A percentile compares a stretch with the other conserved stretches of the same genome.
Conservation (phyloP, 352 stramenopile species). For the Pythium sukuiense region DNA sequence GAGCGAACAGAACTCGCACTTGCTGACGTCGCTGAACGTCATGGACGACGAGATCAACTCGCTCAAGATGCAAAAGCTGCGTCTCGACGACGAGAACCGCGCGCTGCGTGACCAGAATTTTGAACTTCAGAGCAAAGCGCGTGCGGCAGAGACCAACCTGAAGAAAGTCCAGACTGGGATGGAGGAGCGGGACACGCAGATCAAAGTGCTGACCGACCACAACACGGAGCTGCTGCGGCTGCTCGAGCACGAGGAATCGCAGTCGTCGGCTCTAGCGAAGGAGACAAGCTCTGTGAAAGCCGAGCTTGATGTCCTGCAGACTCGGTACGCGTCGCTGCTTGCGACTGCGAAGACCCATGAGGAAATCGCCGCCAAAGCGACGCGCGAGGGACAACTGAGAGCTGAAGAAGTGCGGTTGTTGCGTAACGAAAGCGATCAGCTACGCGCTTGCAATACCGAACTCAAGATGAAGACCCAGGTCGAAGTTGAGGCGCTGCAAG, state of each 20-base stretch:
- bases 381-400: constrained; percentile 90
- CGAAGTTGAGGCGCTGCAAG: constrained; percentile 94
- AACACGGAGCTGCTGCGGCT: constrained; percentile 95
- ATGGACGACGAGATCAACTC: constrained; percentile 78
- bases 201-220: constrained; percentile 94
- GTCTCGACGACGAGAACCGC: constrained; percentile 92
- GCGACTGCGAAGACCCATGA: constrained; percentile 93
- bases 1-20: constrained; percentile 90
- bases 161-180: constrained; percentile 76
- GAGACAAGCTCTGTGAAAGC: constrained; percentile 56
- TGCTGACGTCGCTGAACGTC: constrained; percentile 87
- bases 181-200: constrained; percentile 91
- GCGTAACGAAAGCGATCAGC: constrained; percentile 86
- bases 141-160: constrained; percentile 85
- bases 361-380: constrained; percentile 87
- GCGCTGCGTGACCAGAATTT: constrained; percentile 92
- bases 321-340: constrained; percentile 88
- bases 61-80: constrained; percentile 58
- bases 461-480: constrained; percentile 95
- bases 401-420: constrained; percentile 94
- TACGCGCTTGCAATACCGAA: constrained; percentile 93
- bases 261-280: constrained; percentile 61
- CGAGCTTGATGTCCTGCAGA: constrained; percentile 86
- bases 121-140: constrained; percentile 88
- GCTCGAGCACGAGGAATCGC: constrained; percentile 93